Evolutionary conservation across 2,329 filamentous ascomycete genomes (phyloP).

Genomic region (Uncinocarpus reesii): DNA sequence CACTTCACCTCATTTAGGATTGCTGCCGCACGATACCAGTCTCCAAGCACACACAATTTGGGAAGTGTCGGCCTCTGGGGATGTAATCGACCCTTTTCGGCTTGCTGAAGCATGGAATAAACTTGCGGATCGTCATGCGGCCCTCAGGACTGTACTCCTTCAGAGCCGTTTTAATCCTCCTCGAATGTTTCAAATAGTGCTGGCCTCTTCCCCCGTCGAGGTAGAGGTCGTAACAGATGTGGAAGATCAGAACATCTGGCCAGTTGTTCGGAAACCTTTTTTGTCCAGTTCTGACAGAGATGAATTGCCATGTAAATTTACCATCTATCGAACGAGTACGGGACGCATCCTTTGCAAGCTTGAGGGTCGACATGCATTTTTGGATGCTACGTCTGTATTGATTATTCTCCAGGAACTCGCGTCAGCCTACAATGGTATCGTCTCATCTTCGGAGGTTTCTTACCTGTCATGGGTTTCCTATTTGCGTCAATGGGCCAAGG

Average conservation of each 20-base stretch:
- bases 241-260: constrained; percentile 1
- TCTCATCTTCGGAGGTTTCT: background rate
- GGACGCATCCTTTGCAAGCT: constrained; percentile 14
- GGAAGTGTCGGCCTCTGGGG: constrained; percentile 8
- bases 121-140: constrained; percentile 4
- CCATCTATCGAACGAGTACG: constrained; percentile 13
- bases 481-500: background rate
- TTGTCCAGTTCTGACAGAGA: background rate
- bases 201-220: background rate
- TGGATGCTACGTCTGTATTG: constrained; percentile 15
- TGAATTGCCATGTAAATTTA: constrained; percentile 8
- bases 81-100: background rate
- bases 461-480: constrained; percentile 9
- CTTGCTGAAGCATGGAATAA: constrained; percentile 7
- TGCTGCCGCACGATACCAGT: constrained; percentile 6
- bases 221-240: background rate
- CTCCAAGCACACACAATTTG: constrained; percentile 13
- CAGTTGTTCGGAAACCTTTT: background rate
- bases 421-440: background rate
- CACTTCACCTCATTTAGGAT: constrained; percentile 10
- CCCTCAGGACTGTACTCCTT: constrained; percentile 5
- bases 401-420: constrained; percentile 12
- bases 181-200: constrained; percentile 6
- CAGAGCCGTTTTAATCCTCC: background rate
- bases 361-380: constrained; percentile 13